phyloP scores from a whole-genome alignment of 2,329 filamentous ascomycete species.

The Tympanopsis confertula region DNA sequence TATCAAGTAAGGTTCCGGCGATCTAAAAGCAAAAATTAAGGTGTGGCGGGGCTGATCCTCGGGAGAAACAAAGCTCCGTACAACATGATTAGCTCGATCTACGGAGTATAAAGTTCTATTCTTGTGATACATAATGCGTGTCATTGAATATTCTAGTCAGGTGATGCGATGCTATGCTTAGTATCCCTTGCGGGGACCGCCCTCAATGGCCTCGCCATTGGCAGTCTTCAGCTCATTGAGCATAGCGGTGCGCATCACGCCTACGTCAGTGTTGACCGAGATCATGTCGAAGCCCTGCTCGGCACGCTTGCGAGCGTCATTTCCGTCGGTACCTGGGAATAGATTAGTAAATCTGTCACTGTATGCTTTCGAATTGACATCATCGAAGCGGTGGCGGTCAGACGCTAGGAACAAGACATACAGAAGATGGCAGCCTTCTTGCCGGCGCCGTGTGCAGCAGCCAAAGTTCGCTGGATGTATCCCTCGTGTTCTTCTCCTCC shows the following conservation, averaged over 20 bases:
- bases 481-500: constrained; percentile 23
- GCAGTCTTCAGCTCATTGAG: constrained; percentile 16
- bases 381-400: no score
- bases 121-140: no score
- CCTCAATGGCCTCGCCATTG: constrained; percentile 12
- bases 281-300: constrained; percentile 26
- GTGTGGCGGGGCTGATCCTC: no score
- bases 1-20: no score
- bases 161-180: no score
- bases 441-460: constrained; percentile 18
- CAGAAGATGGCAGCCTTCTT: constrained; percentile 28
- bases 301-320: constrained; percentile 16
- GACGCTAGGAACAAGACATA: constrained; percentile 10
- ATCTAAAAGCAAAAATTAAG: no score
- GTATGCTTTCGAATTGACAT: not conserved
- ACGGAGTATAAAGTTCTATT: no score
- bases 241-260: constrained; percentile 18
- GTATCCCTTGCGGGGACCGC: no score
- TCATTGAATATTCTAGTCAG: no score
- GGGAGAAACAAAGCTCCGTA: no score
- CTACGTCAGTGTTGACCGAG: constrained; percentile 22
- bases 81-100: no score
- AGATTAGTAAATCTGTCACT: not conserved
- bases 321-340: constrained; percentile 16
- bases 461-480: constrained; percentile 20